These are phyloP conservation scores for Skeletonema potamos DNA, from an alignment of 108 stramenopile genomes.

Conservation along the genomic window DNA sequence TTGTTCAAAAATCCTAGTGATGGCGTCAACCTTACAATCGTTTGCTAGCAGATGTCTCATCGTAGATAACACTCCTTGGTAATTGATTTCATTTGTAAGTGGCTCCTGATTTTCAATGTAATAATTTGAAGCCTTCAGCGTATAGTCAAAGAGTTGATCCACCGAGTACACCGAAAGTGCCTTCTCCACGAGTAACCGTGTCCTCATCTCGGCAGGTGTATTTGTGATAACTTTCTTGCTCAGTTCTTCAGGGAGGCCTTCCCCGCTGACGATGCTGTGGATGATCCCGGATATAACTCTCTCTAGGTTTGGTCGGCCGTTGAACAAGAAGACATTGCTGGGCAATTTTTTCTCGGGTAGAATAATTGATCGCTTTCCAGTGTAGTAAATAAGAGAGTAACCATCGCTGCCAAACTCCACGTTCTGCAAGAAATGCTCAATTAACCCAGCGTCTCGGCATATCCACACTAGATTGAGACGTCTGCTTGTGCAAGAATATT, in stretches of 20 bases:
- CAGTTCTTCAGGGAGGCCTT: constrained; percentile 28
- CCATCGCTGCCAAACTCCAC: constrained; percentile 26
- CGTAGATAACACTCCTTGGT: constrained; percentile 12
- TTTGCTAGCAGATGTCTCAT: constrained; percentile 32
- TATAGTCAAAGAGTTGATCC: constrained; percentile 42
- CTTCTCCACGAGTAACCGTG: constrained; percentile 24
- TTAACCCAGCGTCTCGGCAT: constrained; percentile 36
- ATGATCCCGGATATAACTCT: constrained; percentile 26
- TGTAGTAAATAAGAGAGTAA: constrained; percentile 35
- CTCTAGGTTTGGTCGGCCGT: constrained; percentile 31
- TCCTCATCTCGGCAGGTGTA: constrained; percentile 14
- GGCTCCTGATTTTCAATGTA: constrained; percentile 7
- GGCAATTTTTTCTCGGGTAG: constrained; percentile 27
- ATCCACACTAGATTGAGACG: constrained; percentile 45
- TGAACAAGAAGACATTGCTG: constrained; percentile 31
- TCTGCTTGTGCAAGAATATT: constrained; percentile 29
- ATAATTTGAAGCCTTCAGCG: constrained; percentile 14
- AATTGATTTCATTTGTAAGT: constrained; percentile 1
- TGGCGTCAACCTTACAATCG: constrained; percentile 14
- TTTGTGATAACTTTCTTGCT: constrained; percentile 2
- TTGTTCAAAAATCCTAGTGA: constrained; percentile 16
- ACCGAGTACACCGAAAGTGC: constrained; percentile 23
- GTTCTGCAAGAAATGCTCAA: constrained; percentile 36
- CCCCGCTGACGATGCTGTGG: constrained; percentile 5
- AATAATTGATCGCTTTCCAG: constrained; percentile 29